These are phyloP conservation scores for Polytrichum formosum DNA, from an alignment of 225 moss, liverwort and hornwort genomes.

Conservation along the genomic window DNA sequence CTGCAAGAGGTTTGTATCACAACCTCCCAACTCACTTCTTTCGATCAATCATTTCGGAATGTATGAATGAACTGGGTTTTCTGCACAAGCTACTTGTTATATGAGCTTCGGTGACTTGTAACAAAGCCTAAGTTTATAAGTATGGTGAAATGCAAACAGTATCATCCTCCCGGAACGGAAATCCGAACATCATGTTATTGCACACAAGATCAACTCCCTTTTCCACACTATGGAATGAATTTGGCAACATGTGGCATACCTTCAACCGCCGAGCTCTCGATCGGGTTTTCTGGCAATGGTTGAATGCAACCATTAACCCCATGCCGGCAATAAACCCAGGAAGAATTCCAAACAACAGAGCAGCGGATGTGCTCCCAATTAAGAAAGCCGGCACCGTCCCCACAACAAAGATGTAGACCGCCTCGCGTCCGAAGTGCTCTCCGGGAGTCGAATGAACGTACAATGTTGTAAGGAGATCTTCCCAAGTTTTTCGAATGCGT, in stretches of 20 bases:
- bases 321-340: conserved; percentile 48
- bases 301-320: conserved; percentile 46
- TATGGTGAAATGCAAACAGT: no score
- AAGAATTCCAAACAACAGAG: conserved; percentile 30
- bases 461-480: conserved; percentile 18
- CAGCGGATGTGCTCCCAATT: conserved; percentile 39
- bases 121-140: no score
- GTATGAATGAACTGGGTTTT: no score
- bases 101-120: no score
- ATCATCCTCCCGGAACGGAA: no score
- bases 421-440: conserved; percentile 39
- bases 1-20: no score
- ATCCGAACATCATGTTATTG: no score
- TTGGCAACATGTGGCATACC: conserved; percentile 15
- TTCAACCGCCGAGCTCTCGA: conserved; percentile 44
- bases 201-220: no score
- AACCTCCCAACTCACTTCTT: no score
- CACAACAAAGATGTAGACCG: conserved; percentile 24
- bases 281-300: conserved; percentile 34
- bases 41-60: no score
- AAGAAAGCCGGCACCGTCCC: conserved; percentile 45
- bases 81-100: no score
- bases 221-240: no score
- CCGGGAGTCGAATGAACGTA: conserved; percentile 26
- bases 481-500: conserved; percentile 26